Evolutionary conservation across 148 eudicot species (phyloP).

Genomic region (Suaeda aralocaspica): DNA sequence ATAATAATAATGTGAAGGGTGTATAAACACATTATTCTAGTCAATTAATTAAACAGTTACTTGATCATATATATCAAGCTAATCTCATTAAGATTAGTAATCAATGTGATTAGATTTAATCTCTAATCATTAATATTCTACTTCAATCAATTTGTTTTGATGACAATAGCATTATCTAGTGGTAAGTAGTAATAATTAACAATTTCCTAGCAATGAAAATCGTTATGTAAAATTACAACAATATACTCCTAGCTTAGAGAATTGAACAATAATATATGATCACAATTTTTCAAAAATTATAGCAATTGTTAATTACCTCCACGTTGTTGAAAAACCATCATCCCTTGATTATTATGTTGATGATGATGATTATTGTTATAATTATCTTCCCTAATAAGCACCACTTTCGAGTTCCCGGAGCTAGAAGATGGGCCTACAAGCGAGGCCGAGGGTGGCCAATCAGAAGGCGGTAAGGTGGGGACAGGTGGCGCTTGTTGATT

Average conservation of each 20-base stretch:
- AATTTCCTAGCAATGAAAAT: not conserved
- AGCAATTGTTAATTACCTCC: constrained; percentile 23
- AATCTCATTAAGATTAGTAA: too few species aligned
- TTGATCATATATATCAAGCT: too few species aligned
- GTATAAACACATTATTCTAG: too few species aligned
- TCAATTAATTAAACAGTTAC: too few species aligned
- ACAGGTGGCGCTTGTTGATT: constrained; percentile 13
- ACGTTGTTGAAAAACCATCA: constrained; percentile 23
- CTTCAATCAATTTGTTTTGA: not conserved
- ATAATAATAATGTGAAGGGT: too few species aligned
- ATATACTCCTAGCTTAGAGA: not conserved
- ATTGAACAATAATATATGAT: not conserved
- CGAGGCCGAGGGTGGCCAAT: constrained; percentile 5
- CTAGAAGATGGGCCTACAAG: constrained; percentile 9
- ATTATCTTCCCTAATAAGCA: constrained; percentile 9
- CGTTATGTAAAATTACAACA: not conserved
- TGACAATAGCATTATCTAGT: not conserved
- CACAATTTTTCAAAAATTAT: not conserved
- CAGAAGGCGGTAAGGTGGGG: not conserved
- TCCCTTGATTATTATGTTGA: constrained; percentile 11
- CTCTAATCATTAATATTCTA: too few species aligned
- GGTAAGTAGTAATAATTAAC: not conserved
- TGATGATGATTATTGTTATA: not conserved
- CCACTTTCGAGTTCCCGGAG: constrained; percentile 9
- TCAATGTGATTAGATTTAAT: too few species aligned